phyloP scores from a whole-genome alignment of 331 rosid genomes.

The Rosa hybrid region DNA sequence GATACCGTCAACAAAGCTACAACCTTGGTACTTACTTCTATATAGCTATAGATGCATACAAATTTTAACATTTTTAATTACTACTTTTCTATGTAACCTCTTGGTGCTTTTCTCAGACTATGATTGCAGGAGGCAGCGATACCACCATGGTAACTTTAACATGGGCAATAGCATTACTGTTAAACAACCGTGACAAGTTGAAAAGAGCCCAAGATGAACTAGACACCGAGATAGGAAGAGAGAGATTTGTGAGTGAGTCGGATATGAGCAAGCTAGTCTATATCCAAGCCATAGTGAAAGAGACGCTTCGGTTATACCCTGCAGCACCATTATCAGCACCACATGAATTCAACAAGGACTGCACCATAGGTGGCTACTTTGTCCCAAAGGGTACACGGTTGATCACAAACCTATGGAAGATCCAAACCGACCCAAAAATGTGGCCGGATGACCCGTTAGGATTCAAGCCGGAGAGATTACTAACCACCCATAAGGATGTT shows the following conservation, averaged over 20 bases:
- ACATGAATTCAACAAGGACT: not conserved
- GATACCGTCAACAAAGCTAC: constrained; percentile 31
- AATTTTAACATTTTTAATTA: no score
- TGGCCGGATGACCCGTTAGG: not conserved
- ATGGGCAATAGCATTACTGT: constrained; percentile 20
- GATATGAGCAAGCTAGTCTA: not conserved
- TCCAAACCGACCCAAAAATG: not conserved
- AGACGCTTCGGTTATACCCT: not conserved
- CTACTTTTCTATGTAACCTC: no score
- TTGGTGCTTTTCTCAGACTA: not conserved
- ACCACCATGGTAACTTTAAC: not conserved
- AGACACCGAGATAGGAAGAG: constrained; percentile 14
- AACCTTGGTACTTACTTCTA: constrained; percentile 14
- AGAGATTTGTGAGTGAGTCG: not conserved
- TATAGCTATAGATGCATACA: not conserved
- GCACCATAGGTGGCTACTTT: not conserved
- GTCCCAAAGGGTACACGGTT: not conserved
- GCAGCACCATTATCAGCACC: not conserved
- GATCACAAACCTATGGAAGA: not conserved
- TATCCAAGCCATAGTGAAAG: not conserved
- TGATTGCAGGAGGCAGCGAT: constrained; percentile 20
- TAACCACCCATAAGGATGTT: constrained; percentile 13
- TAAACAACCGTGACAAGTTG: constrained; percentile 6
- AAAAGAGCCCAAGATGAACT: constrained; percentile 19
- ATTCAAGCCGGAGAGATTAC: not conserved